Evolutionary conservation across 169 alveolate species (phyloP).

Genomic region (Fabrea salina): DNA sequence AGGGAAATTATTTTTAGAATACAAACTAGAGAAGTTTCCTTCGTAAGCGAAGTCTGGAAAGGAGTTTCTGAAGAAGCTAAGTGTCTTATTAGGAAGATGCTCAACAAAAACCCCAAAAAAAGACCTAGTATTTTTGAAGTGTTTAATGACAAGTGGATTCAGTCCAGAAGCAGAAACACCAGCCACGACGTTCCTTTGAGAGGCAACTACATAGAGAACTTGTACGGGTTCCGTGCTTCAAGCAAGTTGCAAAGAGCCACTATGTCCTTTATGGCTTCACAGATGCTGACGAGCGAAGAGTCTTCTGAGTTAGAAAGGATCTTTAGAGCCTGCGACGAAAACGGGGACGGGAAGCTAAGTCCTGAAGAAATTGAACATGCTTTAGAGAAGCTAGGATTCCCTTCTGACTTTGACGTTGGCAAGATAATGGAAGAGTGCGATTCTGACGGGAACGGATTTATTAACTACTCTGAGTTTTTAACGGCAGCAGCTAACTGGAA

Average conservation of each 20-base stretch:
- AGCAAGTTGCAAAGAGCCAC: conserved; percentile 43
- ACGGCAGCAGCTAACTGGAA: background rate
- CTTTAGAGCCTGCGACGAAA: conserved; percentile 42
- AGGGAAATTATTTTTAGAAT: background rate
- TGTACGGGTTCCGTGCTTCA: conserved; percentile 28
- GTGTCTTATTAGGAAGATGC: conserved; percentile 58
- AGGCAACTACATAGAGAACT: conserved; percentile 4
- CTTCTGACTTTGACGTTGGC: background rate
- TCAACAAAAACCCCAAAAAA: conserved; percentile 60
- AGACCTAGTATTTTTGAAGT: conserved; percentile 65
- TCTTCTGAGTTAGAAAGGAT: conserved; percentile 32
- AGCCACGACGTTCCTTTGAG: background rate
- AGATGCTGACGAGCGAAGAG: conserved; percentile 38
- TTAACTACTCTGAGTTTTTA: background rate
- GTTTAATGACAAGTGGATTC: conserved; percentile 70
- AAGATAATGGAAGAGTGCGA: background rate
- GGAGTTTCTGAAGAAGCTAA: conserved; percentile 76
- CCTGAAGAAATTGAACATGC: conserved; percentile 39
- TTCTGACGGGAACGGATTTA: background rate
- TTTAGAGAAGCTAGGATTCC: background rate
- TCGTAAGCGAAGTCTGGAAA: conserved; percentile 52
- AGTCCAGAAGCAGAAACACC: background rate
- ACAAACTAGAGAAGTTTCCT: background rate
- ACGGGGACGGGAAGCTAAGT: conserved; percentile 48
- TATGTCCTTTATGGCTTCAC: conserved; percentile 34